A percentile compares a stretch with the other conserved stretches of the same genome.
phyloP scores from a whole-genome alignment of 495 filamentous ascomycete genomes.

The Aspergillus baeticus region DNA sequence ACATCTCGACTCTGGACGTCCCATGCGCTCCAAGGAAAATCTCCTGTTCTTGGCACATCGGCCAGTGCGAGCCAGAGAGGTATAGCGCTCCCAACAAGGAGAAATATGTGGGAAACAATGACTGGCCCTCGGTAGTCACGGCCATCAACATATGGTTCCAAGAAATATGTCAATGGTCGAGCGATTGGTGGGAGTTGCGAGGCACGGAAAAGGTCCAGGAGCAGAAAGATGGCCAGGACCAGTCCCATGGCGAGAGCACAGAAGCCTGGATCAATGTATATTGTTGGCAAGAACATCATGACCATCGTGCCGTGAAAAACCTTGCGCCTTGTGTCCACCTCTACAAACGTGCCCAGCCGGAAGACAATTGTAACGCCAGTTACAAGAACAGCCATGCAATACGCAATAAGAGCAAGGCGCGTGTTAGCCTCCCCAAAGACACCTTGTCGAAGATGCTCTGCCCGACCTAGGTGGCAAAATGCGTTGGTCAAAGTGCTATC shows the following conservation, averaged over 20 bases:
- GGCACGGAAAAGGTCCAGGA: constrained; percentile 86
- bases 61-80: constrained; percentile 88
- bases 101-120: constrained; percentile 92
- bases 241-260: constrained; percentile 72
- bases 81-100: constrained; percentile 93
- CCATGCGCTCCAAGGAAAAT: constrained; percentile 64
- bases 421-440: constrained; percentile 74
- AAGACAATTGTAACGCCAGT: constrained; percentile 72
- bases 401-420: constrained; percentile 71
- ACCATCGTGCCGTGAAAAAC: constrained; percentile 99
- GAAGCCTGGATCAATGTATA: constrained; percentile 82
- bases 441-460: constrained; percentile 54
- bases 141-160: constrained; percentile 93
- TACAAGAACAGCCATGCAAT: constrained; percentile 67
- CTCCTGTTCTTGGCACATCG: constrained; percentile 53
- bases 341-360: constrained; percentile 64
- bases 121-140: constrained; percentile 90
- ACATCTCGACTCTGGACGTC: constrained; percentile 67
- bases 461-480: constrained; percentile 52
- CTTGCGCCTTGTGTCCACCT: constrained; percentile 96
- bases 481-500: constrained; percentile 26
- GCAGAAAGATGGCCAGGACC: constrained; percentile 75
- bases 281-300: constrained; percentile 84
- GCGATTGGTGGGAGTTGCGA: constrained; percentile 88
- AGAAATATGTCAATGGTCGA: constrained; percentile 74